phyloP scores from a whole-genome alignment of 345 rosid species.

The Eucalyptus tenuipes region DNA sequence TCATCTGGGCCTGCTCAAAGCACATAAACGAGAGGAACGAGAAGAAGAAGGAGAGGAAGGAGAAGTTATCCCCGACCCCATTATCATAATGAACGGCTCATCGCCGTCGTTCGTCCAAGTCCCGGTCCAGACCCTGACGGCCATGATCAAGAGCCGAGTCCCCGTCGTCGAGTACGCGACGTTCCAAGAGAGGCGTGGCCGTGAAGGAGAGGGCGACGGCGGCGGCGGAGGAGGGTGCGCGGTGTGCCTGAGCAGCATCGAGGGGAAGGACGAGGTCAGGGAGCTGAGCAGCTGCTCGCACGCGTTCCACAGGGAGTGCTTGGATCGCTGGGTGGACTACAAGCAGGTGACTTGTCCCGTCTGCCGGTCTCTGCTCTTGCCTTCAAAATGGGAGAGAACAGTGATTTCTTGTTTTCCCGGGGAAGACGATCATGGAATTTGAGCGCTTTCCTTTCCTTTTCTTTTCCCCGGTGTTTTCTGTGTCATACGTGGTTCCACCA shows the following conservation, averaged over 20 bases:
- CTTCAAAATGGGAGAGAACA: background rate
- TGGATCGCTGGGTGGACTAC: conserved; percentile 1
- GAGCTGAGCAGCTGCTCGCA: background rate
- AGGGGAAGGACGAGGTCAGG: background rate
- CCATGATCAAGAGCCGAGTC: background rate
- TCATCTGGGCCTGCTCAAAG: background rate
- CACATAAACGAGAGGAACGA: background rate
- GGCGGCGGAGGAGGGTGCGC: background rate
- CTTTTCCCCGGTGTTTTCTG: background rate
- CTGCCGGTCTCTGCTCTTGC: background rate
- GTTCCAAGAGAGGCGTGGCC: background rate
- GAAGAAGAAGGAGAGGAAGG: background rate
- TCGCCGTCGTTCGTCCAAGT: background rate
- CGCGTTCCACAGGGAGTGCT: background rate
- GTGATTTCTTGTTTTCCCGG: background rate
- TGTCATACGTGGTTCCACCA: background rate
- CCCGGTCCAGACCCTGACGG: background rate
- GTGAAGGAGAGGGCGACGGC: background rate
- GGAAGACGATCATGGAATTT: background rate
- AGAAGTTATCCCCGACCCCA: background rate
- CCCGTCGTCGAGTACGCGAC: background rate
- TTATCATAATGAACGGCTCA: background rate
- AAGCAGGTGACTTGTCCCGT: background rate
- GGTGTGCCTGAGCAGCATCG: background rate
- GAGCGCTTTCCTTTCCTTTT: background rate